Percentiles rank a stretch among this genome's conserved stretches.
phyloP scores from a whole-genome alignment of 352 stramenopile species.

The Phytophthora litchii region DNA sequence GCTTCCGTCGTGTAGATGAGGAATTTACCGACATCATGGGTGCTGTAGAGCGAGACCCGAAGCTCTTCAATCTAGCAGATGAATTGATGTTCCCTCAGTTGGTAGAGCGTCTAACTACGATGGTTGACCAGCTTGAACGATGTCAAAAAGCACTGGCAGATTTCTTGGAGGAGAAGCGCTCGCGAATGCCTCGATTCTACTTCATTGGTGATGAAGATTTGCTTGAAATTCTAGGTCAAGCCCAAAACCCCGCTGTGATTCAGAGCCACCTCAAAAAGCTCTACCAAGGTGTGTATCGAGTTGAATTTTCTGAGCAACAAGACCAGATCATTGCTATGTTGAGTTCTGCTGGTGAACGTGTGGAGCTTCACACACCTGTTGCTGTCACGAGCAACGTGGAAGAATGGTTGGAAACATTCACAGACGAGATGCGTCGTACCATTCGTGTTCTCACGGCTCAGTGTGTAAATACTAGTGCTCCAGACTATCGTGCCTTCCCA shows the following conservation, averaged over 20 bases:
- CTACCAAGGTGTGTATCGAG: constrained; percentile 93
- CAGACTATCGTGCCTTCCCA: constrained; percentile 90
- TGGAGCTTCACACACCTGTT: constrained; percentile 83
- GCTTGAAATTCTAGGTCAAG: constrained; percentile 95
- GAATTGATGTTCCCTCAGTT: constrained; percentile 91
- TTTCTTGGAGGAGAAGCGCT: constrained; percentile 95
- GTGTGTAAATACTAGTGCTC: constrained; percentile 78
- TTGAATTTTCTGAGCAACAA: constrained; percentile 89
- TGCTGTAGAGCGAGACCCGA: constrained; percentile 84
- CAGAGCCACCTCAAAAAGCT: constrained; percentile 97
- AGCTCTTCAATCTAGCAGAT: constrained; percentile 94
- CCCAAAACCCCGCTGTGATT: constrained; percentile 92
- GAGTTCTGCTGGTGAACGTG: constrained; percentile 81
- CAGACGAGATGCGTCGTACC: constrained; percentile 91
- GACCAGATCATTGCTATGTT: constrained; percentile 91
- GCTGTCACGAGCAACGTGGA: constrained; percentile 91
- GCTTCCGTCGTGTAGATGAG: constrained; percentile 93
- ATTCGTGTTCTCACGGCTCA: constrained; percentile 77
- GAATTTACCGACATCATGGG: constrained; percentile 95
- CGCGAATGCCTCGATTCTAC: constrained; percentile 95
- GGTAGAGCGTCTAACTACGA: constrained; percentile 72
- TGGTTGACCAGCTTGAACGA: constrained; percentile 94
- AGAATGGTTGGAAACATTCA: constrained; percentile 93
- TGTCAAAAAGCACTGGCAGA: constrained; percentile 95
- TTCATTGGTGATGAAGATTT: constrained; percentile 97